A percentile compares a stretch with the other conserved stretches of the same genome.
Conservation (phyloP, 139 green algal species). For the Edaphochlamys debaryana region DNA sequence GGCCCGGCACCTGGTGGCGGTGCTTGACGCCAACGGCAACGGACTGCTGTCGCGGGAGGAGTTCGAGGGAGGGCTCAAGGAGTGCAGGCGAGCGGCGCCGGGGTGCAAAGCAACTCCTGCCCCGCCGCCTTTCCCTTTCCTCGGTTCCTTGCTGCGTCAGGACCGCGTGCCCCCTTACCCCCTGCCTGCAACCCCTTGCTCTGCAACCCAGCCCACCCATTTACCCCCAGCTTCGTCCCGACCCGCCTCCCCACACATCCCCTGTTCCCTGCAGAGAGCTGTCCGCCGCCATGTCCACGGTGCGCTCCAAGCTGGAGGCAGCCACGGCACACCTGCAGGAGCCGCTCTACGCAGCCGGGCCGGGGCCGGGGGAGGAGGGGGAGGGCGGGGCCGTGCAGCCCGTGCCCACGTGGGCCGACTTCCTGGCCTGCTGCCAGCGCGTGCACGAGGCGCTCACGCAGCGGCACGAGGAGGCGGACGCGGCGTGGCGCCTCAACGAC, state of each 20-base stretch:
- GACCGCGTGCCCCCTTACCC: no score
- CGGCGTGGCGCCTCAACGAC: neutral
- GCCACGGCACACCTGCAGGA: neutral
- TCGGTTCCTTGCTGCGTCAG: no score
- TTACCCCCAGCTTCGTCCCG: no score
- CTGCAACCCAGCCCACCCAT: no score
- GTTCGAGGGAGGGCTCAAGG: slow-evolving; percentile 46
- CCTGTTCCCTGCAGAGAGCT: slow-evolving; percentile 4
- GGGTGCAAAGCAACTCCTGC: no score
- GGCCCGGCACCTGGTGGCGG: slow-evolving; percentile 33
- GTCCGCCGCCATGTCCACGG: neutral
- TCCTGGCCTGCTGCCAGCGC: neutral
- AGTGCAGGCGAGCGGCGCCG: slow-evolving; percentile 35
- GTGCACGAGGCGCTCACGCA: neutral
- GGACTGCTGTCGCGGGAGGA: slow-evolving; percentile 34
- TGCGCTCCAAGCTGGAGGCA: neutral
- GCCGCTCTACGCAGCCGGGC: neutral
- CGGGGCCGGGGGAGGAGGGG: neutral
- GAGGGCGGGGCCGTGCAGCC: neutral
- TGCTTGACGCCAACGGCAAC: slow-evolving; percentile 49
- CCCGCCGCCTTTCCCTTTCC: no score
- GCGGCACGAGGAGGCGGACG: neutral
- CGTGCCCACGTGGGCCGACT: neutral
- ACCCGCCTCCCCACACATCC: neutral
- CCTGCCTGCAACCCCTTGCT: no score